Evolutionary conservation across 2,329 filamentous ascomycete species (phyloP).

Genomic region (Sporothrix variecibatus): DNA sequence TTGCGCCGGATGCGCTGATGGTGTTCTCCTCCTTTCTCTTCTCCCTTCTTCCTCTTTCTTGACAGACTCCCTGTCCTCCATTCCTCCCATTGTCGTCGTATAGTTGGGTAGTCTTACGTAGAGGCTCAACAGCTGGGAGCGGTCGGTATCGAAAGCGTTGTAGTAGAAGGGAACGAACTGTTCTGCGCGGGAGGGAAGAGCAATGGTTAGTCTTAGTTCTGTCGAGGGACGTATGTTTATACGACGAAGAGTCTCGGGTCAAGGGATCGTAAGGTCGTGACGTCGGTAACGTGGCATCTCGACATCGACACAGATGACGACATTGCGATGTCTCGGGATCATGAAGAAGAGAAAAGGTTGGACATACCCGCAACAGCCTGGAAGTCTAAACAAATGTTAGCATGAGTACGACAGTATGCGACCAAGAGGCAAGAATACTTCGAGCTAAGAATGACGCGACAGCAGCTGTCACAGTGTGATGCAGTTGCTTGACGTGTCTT

Average conservation of each 20-base stretch:
- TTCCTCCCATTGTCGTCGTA: not conserved
- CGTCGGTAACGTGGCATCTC: not conserved
- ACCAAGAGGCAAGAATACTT: not conserved
- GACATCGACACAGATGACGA: not conserved
- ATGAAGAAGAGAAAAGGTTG: not conserved
- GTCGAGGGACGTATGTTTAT: not conserved
- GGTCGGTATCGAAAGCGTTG: conserved; percentile 76
- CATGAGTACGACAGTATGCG: not conserved
- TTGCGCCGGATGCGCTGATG: not conserved
- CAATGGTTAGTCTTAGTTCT: not conserved
- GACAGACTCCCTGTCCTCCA: not conserved
- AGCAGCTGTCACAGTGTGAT: not conserved
- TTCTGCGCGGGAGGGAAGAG: conserved; percentile 55
- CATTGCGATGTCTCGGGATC: no score
- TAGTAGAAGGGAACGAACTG: conserved; percentile 93
- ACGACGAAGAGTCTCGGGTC: not conserved
- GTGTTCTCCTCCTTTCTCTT: not conserved
- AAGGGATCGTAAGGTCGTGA: not conserved
- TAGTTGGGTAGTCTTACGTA: conserved; percentile 66
- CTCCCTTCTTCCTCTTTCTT: not conserved
- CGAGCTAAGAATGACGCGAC: not conserved
- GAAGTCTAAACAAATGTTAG: conserved; percentile 24
- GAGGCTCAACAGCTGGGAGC: conserved; percentile 64
- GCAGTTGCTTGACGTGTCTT: not conserved
- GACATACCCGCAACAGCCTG: conserved; percentile 29